A percentile compares a stretch with the other conserved stretches of the same genome.
phyloP scores from a whole-genome alignment of 805 yeast species.

The Wickerhamiella allomyrinae region DNA sequence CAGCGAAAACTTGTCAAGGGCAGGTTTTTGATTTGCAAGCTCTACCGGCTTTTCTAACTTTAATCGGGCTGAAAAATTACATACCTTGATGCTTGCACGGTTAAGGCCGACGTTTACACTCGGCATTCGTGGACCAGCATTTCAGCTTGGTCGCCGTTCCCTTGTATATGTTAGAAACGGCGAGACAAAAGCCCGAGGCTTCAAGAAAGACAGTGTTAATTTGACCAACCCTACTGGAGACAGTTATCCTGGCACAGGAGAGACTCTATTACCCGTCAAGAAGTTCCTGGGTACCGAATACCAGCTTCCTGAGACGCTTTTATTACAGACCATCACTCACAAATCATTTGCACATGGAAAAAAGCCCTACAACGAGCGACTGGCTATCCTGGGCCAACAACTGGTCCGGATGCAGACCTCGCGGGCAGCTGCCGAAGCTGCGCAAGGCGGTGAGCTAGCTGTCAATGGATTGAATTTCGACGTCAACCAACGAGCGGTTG shows the following conservation, averaged over 20 bases:
- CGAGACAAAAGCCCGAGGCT: conserved; percentile 11
- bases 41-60: too few relatives aligned
- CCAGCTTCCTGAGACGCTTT: conserved; percentile 42
- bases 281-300: conserved; percentile 36
- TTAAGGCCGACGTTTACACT: background rate
- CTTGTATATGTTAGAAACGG: conserved; percentile 2
- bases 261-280: conserved; percentile 37
- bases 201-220: conserved; percentile 21
- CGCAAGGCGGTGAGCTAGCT: conserved; percentile 1
- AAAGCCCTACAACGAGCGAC: conserved; percentile 78
- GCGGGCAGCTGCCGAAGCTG: conserved; percentile 10
- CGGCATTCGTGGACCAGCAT: background rate
- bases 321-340: conserved; percentile 77
- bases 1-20: background rate
- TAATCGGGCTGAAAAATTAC: too few relatives aligned
- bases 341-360: conserved; percentile 88
- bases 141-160: background rate
- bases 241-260: conserved; percentile 38
- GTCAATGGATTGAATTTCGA: conserved; percentile 22
- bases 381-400: conserved; percentile 45
- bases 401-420: conserved; percentile 19
- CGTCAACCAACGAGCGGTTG: conserved; percentile 17
- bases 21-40: too few relatives aligned
- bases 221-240: conserved; percentile 34
- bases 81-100: background rate